phyloP scores from a whole-genome alignment of 1,139 yeast genomes.

The Blastobotrys indianensis region DNA sequence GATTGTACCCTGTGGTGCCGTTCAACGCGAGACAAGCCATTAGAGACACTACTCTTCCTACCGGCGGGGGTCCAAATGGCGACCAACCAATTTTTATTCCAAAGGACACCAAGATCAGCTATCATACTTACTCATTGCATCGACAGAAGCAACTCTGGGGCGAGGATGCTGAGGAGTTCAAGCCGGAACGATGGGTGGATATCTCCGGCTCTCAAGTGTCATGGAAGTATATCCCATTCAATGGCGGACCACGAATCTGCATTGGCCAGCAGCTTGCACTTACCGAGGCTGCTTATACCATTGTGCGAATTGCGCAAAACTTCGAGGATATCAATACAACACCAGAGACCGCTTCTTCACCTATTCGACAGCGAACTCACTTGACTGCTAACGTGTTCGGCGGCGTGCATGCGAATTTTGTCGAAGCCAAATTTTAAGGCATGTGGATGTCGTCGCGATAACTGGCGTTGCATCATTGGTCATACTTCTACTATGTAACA shows the following conservation, averaged over 20 bases:
- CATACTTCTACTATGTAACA: too few species aligned
- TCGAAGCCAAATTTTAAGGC: not conserved
- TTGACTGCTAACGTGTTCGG: not conserved
- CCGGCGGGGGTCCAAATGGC: constrained; percentile 40
- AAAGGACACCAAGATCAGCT: constrained; percentile 45
- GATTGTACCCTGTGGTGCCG: constrained; percentile 54
- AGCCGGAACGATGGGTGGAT: constrained; percentile 47
- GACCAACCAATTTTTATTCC: constrained; percentile 40
- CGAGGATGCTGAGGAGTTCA: constrained; percentile 43
- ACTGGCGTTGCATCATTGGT: too few species aligned
- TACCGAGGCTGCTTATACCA: constrained; percentile 48
- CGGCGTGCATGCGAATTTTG: not conserved
- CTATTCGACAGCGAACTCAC: not conserved
- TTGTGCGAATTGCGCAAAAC: constrained; percentile 41
- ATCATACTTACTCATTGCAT: constrained; percentile 42
- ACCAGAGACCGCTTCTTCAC: not conserved
- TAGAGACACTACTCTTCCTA: constrained; percentile 29
- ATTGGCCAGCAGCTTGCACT: constrained; percentile 55
- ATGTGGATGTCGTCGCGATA: too few species aligned
- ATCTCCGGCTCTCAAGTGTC: constrained; percentile 12
- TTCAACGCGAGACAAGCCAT: constrained; percentile 45
- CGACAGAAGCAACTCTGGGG: constrained; percentile 43
- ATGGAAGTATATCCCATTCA: constrained; percentile 39
- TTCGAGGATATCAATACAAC: constrained; percentile 19
- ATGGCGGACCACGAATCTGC: constrained; percentile 58